Evolutionary conservation across 768 basidiomycete genomes (phyloP).

Genomic region (Trametes cubensis): DNA sequence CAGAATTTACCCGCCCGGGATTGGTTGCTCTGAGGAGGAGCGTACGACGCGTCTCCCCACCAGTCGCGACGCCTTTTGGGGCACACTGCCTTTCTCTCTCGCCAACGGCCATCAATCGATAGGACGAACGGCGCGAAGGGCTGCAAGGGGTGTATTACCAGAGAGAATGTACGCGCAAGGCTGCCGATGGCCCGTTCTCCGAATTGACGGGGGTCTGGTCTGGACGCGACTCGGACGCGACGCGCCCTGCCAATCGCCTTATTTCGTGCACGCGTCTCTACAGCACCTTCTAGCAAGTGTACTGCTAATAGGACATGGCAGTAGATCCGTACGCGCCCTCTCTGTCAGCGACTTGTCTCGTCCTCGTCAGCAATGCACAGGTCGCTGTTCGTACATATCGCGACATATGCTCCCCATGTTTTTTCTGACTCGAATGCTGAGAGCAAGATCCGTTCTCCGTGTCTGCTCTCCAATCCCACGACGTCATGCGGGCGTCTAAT

Average conservation of each 20-base stretch:
- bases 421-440: neutral
- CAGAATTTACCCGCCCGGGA: neutral
- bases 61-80: neutral
- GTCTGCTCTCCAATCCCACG: neutral
- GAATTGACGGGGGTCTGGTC: neutral
- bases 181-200: neutral
- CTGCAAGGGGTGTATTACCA: neutral
- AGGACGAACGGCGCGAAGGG: neutral
- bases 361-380: neutral
- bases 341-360: neutral
- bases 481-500: neutral
- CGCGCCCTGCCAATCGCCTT: neutral
- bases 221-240: neutral
- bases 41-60: neutral
- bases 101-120: slow-evolving; percentile 11
- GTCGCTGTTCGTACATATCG: neutral
- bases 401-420: too few species aligned
- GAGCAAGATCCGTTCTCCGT: neutral
- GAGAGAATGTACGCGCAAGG: neutral
- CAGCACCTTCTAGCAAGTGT: neutral
- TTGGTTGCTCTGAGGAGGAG: neutral
- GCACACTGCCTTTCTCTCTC: neutral
- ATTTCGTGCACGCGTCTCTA: neutral
- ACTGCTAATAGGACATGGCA: too few species aligned
- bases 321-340: neutral